Base-by-base conservation (phyloP, 2,329 filamentous ascomycete genomes). In the Sphaerostilbella broomeana region DNA sequence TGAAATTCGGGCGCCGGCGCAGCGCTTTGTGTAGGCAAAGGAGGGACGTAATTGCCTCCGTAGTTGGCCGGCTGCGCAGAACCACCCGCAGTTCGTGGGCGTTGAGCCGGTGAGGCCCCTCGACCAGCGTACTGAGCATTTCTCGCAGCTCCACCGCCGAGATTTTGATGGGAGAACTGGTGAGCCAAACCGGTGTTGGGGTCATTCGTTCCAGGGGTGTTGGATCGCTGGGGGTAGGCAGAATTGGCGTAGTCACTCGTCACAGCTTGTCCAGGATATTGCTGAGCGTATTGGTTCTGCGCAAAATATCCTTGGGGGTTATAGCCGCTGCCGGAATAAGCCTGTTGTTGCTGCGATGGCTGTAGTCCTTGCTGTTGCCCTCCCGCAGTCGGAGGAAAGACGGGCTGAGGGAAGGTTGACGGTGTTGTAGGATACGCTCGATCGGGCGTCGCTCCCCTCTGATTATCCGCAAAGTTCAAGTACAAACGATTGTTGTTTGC, bases 121-220 rank as follows among this genome's bases (percentile, higher is more conserved):
- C 87, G 77, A 44, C 77, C 73, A 48, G 72, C 77, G 57, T 88
- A 89, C 34, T 80, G 78, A 44, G 78, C 79, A 20, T 74, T 73
- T 50, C 87, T 77, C 44, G 80, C 79, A 29, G 77, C 79, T 76
- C 79, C 79, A 44, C 85, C 79, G 44, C 85, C 83, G 27, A 97
- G 75, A 62, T 95, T 94, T 70, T 97, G 90, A 64, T 95, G 88
- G 43, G 90, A 94, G 63, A 97, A 94, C 62, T 98, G 92, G 60
- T 95, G 87, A 45, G 89, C 88, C 31, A 97, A 75, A 20, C 88
- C 89, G 54, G 87, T 92, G 53, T 90, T 94, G 51, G 83, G 84
- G 57, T 95, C 88, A 55, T 86, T 87, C 58, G 76, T 67, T 43
- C 73, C 75, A 5, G 77, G 75, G 4, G 76, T 73, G 53, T 71